Evolutionary conservation across 148 eudicot genomes (phyloP).

Genomic region (Salicornia ramosissima): DNA sequence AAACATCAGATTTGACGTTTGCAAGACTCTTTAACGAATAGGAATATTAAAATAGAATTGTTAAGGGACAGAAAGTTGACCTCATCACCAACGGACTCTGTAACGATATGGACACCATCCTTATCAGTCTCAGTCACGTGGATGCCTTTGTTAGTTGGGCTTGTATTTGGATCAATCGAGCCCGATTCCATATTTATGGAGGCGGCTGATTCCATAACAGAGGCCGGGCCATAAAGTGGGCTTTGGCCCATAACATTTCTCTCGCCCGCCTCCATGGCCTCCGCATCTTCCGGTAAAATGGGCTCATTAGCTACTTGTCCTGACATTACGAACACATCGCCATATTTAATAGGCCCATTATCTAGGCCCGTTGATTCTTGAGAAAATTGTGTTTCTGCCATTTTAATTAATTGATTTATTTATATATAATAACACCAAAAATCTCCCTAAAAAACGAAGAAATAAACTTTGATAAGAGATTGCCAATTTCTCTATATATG

Average conservation of each 20-base stretch:
- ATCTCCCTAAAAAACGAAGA: background rate
- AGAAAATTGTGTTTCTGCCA: slow-evolving; percentile 12
- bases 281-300: slow-evolving; percentile 23
- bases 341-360: slow-evolving; percentile 22
- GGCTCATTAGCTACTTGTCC: slow-evolving; percentile 23
- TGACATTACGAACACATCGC: slow-evolving; percentile 24
- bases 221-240: slow-evolving; percentile 22
- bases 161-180: background rate
- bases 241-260: slow-evolving; percentile 9
- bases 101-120: slow-evolving; percentile 10
- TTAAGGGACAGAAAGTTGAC: background rate
- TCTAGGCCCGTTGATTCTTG: background rate
- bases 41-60: no score
- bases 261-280: slow-evolving; percentile 25
- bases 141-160: background rate
- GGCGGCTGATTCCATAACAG: slow-evolving; percentile 24
- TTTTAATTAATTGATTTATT: no score
- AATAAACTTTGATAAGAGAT: background rate
- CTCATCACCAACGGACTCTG: slow-evolving; percentile 16
- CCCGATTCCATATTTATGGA: slow-evolving; percentile 19
- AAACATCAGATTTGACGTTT: no score
- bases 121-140: slow-evolving; percentile 10
- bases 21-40: no score
- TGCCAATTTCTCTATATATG: background rate
- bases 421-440: no score